These are phyloP conservation scores for Bifiguratus adelaidae DNA, from an alignment of 192 early-diverging fungal species.

Conservation along the genomic window DNA sequence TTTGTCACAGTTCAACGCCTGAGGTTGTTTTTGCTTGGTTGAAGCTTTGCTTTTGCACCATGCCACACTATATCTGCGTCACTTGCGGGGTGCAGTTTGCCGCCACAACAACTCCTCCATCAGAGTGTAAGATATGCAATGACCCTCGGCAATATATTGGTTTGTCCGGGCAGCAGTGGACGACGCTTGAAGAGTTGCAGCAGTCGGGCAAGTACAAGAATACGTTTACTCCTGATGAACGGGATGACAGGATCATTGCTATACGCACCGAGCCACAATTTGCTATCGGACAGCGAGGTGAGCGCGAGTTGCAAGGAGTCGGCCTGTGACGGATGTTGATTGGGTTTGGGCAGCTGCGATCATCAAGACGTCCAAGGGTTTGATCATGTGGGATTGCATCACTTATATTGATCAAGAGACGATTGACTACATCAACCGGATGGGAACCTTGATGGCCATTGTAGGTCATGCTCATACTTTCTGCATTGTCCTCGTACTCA, in stretches of 20 bases:
- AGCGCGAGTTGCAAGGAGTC: neutral
- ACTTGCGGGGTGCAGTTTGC: slow-evolving; percentile 11
- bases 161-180: slow-evolving; percentile 13
- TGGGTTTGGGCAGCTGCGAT: neutral
- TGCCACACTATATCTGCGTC: slow-evolving; percentile 12
- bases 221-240: slow-evolving; percentile 10
- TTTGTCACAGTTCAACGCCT: no score
- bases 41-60: no score
- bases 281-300: slow-evolving; percentile 16
- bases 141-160: slow-evolving; percentile 18
- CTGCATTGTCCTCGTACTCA: neutral
- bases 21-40: no score
- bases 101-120: neutral
- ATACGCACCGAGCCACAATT: slow-evolving; percentile 7
- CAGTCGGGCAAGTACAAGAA: slow-evolving; percentile 7
- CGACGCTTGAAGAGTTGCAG: slow-evolving; percentile 8
- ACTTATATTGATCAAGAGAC: slow-evolving; percentile 18
- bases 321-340: no score
- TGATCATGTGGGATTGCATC: slow-evolving; percentile 22
- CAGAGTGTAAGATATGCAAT: slow-evolving; percentile 11
- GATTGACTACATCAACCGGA: slow-evolving; percentile 5
- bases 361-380: slow-evolving; percentile 12
- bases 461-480: neutral
- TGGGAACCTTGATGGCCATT: slow-evolving; percentile 15
- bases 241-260: slow-evolving; percentile 12